phyloP scores from a whole-genome alignment of 2,329 filamentous ascomycete species.

The Phialophora expanda region DNA sequence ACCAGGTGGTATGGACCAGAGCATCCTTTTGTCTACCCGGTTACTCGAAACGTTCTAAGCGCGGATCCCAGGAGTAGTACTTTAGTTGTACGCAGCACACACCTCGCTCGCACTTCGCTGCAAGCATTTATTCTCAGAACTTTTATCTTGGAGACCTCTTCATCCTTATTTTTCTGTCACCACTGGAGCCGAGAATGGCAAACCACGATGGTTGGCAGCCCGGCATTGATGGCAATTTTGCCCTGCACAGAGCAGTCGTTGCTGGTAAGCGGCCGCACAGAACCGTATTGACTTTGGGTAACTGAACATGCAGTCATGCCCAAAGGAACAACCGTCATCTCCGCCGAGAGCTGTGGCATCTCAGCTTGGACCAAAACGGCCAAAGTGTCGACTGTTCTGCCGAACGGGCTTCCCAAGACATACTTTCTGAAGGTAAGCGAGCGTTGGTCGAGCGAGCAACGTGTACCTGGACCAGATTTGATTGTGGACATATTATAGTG shows the following conservation, averaged over 20 bases:
- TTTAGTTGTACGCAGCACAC: not conserved
- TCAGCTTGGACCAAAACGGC: constrained; percentile 44
- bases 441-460: not conserved
- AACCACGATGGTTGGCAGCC: not conserved
- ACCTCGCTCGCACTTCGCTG: not conserved
- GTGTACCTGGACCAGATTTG: not conserved
- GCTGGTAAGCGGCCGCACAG: not conserved
- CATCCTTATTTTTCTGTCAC: too few relatives aligned
- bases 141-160: not conserved
- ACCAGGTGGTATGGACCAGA: too few relatives aligned
- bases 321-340: constrained; percentile 38
- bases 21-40: too few relatives aligned
- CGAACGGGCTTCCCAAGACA: constrained; percentile 34
- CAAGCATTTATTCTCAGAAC: not conserved
- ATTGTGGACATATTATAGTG: constrained; percentile 3
- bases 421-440: constrained; percentile 41
- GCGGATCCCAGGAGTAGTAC: not conserved
- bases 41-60: too few relatives aligned
- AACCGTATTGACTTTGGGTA: not conserved
- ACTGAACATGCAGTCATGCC: constrained; percentile 27
- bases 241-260: constrained; percentile 3
- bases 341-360: constrained; percentile 39
- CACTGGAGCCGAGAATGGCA: not conserved
- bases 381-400: constrained; percentile 36
- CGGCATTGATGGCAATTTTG: constrained; percentile 6